Conservation (phyloP, 306 rosid genomes). For the Rosa chinensis region DNA sequence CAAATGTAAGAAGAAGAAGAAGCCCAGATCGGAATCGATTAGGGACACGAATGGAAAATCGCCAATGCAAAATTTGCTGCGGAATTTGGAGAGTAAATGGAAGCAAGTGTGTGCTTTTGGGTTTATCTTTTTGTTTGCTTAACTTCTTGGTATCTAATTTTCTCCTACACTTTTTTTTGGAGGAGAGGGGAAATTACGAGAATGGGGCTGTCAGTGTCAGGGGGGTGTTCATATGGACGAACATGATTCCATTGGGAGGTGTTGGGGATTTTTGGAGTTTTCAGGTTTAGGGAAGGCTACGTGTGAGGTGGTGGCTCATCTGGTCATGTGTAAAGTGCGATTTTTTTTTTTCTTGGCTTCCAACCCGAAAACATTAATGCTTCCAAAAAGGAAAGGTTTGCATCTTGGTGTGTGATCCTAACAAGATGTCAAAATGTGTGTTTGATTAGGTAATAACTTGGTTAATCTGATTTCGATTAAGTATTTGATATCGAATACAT, state of each 20-base stretch:
- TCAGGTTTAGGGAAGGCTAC: constrained; percentile 19
- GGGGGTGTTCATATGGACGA: not conserved
- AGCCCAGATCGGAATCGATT: constrained; percentile 9
- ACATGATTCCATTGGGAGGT: not conserved
- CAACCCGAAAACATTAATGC: not conserved
- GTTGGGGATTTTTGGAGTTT: not conserved
- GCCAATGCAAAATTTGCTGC: not conserved
- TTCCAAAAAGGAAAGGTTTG: not conserved
- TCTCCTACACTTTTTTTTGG: constrained; percentile 10
- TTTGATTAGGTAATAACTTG: not conserved
- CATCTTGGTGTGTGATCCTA: not conserved
- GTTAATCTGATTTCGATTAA: not conserved
- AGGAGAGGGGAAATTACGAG: constrained; percentile 15
- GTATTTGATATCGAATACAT: not conserved
- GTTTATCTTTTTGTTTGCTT: not conserved
- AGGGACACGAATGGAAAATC: constrained; percentile 7
- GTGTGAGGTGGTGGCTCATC: constrained; percentile 16
- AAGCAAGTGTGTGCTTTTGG: not conserved
- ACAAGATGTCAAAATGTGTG: not conserved
- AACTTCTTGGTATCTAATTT: not conserved
- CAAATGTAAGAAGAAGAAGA: not conserved
- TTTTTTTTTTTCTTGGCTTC: not conserved
- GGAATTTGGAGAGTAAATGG: not conserved
- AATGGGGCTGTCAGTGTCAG: not conserved
- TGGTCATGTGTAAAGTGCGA: not conserved